These are phyloP conservation scores for Ceraceosorus bombacis DNA, from an alignment of 1,284 basidiomycete species.

Conservation along the genomic window DNA sequence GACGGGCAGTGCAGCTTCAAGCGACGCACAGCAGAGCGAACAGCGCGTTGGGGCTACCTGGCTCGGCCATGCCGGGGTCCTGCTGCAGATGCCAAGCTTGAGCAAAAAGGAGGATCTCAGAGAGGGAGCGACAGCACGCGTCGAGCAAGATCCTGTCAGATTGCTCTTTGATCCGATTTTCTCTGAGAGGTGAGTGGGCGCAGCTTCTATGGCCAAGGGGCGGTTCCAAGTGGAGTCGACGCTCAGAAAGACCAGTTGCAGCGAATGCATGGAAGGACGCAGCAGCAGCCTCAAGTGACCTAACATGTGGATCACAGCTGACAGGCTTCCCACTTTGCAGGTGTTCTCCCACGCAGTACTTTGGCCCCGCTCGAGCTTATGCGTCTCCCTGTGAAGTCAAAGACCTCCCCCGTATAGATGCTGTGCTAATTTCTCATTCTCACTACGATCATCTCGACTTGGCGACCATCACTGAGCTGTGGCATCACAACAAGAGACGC, in stretches of 20 bases:
- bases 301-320: no score
- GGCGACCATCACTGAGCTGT: conserved; percentile 31
- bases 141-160: conserved; percentile 15
- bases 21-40: background rate
- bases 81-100: conserved; percentile 29
- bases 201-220: background rate
- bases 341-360: conserved; percentile 37
- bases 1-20: background rate
- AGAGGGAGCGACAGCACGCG: background rate
- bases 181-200: conserved; percentile 23
- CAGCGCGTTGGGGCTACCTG: conserved; percentile 25
- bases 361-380: conserved; percentile 35
- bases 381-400: conserved; percentile 30
- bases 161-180: conserved; percentile 46
- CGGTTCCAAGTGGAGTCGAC: background rate
- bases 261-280: no score
- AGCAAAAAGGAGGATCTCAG: no score
- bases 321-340: background rate
- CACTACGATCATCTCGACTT: conserved; percentile 47
- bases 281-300: no score
- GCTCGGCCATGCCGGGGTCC: conserved; percentile 42
- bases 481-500: conserved; percentile 20
- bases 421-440: conserved; percentile 44
- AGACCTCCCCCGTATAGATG: conserved; percentile 36
- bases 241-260: no score